Evolutionary conservation across 2,329 filamentous ascomycete species (phyloP).

Genomic region (Shiraia sp.): DNA sequence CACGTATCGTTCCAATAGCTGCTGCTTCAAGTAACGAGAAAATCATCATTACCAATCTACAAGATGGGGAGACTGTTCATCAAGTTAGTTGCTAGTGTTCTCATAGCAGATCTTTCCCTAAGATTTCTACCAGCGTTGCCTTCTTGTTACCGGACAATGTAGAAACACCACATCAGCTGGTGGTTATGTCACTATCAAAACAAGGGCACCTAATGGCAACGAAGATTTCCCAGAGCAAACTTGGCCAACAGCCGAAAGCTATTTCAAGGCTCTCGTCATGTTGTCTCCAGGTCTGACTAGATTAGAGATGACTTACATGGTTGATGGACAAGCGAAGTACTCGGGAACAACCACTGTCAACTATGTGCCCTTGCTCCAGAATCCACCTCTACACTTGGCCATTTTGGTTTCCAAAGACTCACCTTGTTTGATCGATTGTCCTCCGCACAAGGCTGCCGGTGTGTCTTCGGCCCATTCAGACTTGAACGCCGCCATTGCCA

Average conservation of each 20-base stretch:
- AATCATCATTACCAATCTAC: constrained; percentile 20
- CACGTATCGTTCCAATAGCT: no score
- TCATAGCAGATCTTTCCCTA: not conserved
- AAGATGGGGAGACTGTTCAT: constrained; percentile 34
- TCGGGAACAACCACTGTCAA: constrained; percentile 18
- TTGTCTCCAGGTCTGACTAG: constrained; percentile 31
- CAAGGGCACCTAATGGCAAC: constrained; percentile 15
- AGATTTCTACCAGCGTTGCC: constrained; percentile 22
- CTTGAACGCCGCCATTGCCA: constrained; percentile 35
- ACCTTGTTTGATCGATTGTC: constrained; percentile 36
- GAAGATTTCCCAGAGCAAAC: constrained; percentile 31
- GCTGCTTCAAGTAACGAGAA: no score
- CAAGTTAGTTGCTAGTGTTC: constrained; percentile 9
- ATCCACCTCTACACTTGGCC: constrained; percentile 38
- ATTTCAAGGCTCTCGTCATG: constrained; percentile 38
- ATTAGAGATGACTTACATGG: constrained; percentile 24
- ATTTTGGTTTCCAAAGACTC: constrained; percentile 41
- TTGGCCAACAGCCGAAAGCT: constrained; percentile 41
- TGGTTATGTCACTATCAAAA: constrained; percentile 26
- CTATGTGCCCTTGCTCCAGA: constrained; percentile 36
- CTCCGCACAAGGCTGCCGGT: constrained; percentile 27
- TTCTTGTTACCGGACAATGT: constrained; percentile 35
- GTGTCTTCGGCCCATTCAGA: constrained; percentile 30
- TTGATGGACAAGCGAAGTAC: constrained; percentile 16
- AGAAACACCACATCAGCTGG: constrained; percentile 13